phyloP scores from a whole-genome alignment of 768 basidiomycete genomes.

The Termitomyces bulborhizus region DNA sequence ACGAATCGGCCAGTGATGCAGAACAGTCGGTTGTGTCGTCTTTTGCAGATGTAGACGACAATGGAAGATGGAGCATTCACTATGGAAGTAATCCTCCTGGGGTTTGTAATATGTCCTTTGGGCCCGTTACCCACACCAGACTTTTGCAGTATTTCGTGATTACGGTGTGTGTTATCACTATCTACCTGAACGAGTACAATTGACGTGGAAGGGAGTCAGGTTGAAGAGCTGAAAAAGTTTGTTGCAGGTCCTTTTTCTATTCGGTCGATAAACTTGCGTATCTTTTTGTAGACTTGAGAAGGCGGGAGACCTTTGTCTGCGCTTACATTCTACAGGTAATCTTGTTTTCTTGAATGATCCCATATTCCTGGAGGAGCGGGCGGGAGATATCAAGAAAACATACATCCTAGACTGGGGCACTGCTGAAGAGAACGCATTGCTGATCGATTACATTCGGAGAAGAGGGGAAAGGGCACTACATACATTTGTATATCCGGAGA shows the following conservation, averaged over 20 bases:
- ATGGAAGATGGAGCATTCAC: slow-evolving; percentile 33
- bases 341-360: slow-evolving; percentile 53
- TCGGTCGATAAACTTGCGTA: not conserved
- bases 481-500: slow-evolving; percentile 43
- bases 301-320: slow-evolving; percentile 34
- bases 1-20: slow-evolving; percentile 4
- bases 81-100: slow-evolving; percentile 28
- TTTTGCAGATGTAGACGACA: not conserved
- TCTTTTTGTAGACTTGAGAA: slow-evolving; percentile 23
- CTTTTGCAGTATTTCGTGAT: slow-evolving; percentile 6
- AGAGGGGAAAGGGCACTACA: slow-evolving; percentile 28
- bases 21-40: slow-evolving; percentile 2
- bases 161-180: slow-evolving; percentile 3
- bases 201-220: slow-evolving; percentile 10
- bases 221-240: slow-evolving; percentile 19
- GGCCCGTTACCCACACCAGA: slow-evolving; percentile 16
- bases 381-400: slow-evolving; percentile 19
- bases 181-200: not conserved
- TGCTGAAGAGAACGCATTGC: slow-evolving; percentile 22
- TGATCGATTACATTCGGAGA: slow-evolving; percentile 23
- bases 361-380: slow-evolving; percentile 42
- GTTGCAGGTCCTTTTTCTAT: slow-evolving; percentile 1
- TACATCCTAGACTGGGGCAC: slow-evolving; percentile 52
- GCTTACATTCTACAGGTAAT: slow-evolving; percentile 29
- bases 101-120: slow-evolving; percentile 23